Percentiles rank a stretch among this genome's conserved stretches.
These are phyloP conservation scores for Thymus quinquecostatus DNA, from an alignment of 257 asterid genomes.

Conservation along the genomic window DNA sequence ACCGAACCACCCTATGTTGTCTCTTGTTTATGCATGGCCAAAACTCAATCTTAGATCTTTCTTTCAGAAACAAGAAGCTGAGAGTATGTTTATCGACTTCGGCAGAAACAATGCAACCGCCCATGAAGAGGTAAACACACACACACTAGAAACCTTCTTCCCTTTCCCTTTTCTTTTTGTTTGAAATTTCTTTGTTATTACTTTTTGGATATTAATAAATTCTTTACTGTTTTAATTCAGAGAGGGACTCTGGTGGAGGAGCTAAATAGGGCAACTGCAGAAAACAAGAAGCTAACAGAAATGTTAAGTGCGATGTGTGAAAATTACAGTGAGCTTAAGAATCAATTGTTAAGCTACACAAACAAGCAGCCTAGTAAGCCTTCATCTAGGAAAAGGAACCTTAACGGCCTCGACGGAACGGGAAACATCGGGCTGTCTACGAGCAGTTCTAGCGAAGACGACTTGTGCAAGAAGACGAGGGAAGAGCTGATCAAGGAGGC, in stretches of 20 bases:
- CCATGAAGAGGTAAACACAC: constrained; percentile 57
- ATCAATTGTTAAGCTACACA: constrained; percentile 44
- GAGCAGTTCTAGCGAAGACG: constrained; percentile 76
- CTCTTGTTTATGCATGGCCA: no score
- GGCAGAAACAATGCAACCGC: constrained; percentile 38
- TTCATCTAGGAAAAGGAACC: constrained; percentile 54
- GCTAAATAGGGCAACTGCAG: constrained; percentile 63
- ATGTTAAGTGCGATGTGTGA: constrained; percentile 60
- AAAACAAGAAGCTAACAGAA: constrained; percentile 78
- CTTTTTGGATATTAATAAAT: not conserved
- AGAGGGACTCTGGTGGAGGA: constrained; percentile 69
- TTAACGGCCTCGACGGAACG: constrained; percentile 15
- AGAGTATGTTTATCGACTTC: constrained; percentile 50
- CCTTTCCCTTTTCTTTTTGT: no score
- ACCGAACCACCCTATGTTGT: no score
- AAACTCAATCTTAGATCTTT: not conserved
- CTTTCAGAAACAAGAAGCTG: constrained; percentile 68
- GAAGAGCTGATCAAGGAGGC: constrained; percentile 62
- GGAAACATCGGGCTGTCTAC: constrained; percentile 38
- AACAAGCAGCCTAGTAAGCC: constrained; percentile 34
- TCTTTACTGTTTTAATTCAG: constrained; percentile 30
- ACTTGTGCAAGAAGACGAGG: constrained; percentile 52
- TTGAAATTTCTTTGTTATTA: not conserved
- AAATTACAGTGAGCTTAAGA: constrained; percentile 60
- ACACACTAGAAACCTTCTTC: not conserved